Base-by-base conservation (phyloP, 495 filamentous ascomycete genomes). In the Trichocladium uniseriatum region DNA sequence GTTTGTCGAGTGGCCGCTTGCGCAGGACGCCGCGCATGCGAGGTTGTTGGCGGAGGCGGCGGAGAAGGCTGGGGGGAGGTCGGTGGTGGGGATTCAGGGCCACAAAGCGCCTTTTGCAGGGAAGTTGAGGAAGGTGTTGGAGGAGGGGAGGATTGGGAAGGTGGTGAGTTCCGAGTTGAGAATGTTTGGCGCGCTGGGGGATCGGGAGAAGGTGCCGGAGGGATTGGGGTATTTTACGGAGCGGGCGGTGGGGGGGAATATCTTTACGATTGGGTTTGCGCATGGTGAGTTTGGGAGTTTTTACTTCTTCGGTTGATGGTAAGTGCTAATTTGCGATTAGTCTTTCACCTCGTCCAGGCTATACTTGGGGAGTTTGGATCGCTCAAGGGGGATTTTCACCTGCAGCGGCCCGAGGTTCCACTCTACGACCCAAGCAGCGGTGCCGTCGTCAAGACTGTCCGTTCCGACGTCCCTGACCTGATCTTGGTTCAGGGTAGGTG, bases 1-100 rank as follows among this genome's bases (percentile, higher is more conserved):
- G 11, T 82, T 65, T 45, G 67, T 77, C 20, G 81, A 84, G 57
- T 84, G 81, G 81, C 74, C 74, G 11, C 60, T 78, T 0, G 69
- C 66, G 1, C 51, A 68, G 22, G 55, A 68, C 40, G 51, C 57
- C 20, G 35, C 49, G 18, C 57, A 66, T 10, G 70, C 69, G 0
- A 47, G 67, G 39, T 70, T 76, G 35, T 47, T 84, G 49, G 66
- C 68, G 0, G 38, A 51, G 1, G 46, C 70, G 3, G 72, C 67
- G 1, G 55, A 60, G 19, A 40, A 62, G 42, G 58, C 57, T 2
- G 63, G 69, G 0, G 68, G 68, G 0, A 67, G 65, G 47, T 76
- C 67, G 4, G 59, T 76, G 3, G 70, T 82, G 0, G 77, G 78
- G 5, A 53, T 79, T 16, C 78, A 82, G 51, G 78, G 66, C 0